Evolutionary conservation across 129 eudicot genomes (phyloP).

Genomic region (Saposhnikovia divaricata): DNA sequence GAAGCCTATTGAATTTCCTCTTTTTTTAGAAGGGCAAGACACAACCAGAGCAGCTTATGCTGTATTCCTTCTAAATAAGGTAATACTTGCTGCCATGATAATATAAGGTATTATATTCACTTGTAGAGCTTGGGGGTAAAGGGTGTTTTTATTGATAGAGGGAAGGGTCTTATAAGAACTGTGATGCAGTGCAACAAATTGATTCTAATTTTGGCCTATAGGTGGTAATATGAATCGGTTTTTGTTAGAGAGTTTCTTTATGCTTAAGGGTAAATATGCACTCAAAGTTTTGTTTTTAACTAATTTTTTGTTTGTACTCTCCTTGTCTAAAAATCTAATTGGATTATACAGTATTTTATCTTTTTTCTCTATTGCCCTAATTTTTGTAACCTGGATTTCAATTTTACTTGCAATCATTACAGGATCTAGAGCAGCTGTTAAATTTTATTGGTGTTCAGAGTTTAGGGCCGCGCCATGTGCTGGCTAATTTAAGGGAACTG

Average conservation of each 20-base stretch:
- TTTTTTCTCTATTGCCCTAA: neutral
- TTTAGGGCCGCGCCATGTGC: conserved; percentile 89
- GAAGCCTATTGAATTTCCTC: conserved; percentile 82
- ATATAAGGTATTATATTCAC: neutral
- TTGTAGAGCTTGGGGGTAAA: neutral
- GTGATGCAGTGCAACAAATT: neutral
- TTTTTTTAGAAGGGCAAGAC: conserved; percentile 96
- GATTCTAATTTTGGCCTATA: neutral
- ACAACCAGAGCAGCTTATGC: conserved; percentile 98
- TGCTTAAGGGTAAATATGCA: neutral
- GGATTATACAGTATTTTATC: neutral
- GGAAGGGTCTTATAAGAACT: neutral
- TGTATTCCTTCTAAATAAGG: conserved; percentile 94
- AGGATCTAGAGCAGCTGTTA: conserved; percentile 96
- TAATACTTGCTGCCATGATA: conserved; percentile 8
- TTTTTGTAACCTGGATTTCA: neutral
- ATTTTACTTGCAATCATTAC: conserved; percentile 6
- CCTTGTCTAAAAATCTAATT: neutral
- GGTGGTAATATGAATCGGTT: neutral
- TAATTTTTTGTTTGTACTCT: neutral
- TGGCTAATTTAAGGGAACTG: conserved; percentile 87
- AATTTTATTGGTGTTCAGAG: conserved; percentile 77
- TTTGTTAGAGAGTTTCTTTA: neutral
- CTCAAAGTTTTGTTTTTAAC: neutral
- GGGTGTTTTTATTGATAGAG: neutral